Evolutionary conservation across 257 asterid genomes (phyloP), one percentile per base, ranked within the genome.

Genomic region (Striga asiatica): DNA sequence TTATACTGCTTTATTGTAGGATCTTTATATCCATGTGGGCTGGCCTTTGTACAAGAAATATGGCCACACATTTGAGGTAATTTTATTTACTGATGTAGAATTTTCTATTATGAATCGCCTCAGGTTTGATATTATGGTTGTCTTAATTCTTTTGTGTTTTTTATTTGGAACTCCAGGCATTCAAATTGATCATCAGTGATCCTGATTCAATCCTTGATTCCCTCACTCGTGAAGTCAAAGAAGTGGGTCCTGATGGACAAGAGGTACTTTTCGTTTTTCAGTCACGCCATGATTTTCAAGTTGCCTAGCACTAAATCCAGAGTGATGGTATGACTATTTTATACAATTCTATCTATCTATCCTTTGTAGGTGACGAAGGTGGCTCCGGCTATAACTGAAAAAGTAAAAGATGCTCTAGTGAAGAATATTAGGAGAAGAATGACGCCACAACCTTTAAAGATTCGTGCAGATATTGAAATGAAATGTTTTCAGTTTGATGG

Each of bases 1-100:
- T 24, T 60, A 42, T 61, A 56, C 5, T n/a, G n/a, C n/a, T 47
- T 43, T 68, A 21, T 79, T 59, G 51, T 79, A 91, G 98, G 95
- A 91, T 70, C 82, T 87, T 39, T 91, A 91, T 56, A 54, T 91
- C 68, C 98, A 87, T 50, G 84, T 87, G 27, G 94, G 98, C 54
- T 82, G 95, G 98, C 98, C 98, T 31, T 71, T 91, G 59, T 87
- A 91, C 84, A 74, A 72, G 77, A 91, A 82, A 74, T 81, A 82
- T 68, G 95, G 97, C 43, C 98, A 91, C 77, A 97, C 98, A 35
- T 87, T 84, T 76, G 98, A 91, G 97, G 98, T 91, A 69, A 64
- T 77, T 54, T 17, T 31, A 31, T 64, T 1, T 17, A 1, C 25
- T 27, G 1, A 7, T 55, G 20, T 48, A 22, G n/a, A 46, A 34